Base-by-base conservation (phyloP, 257 asterid species). In the Capsicum baccatum region DNA sequence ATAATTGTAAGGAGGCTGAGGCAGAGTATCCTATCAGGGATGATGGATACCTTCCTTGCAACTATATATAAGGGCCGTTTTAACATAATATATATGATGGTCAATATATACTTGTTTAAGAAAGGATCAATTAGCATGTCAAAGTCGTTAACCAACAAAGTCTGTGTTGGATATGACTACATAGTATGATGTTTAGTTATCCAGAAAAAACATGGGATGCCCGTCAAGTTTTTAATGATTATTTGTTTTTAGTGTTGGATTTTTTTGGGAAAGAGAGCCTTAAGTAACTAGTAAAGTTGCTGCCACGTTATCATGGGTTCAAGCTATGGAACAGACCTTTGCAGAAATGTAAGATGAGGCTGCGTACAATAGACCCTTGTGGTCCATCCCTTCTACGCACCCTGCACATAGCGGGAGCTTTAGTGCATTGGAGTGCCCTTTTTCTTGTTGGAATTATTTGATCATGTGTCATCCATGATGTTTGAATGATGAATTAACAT, bases 1-100 rank as follows among this genome's bases (percentile, higher is more conserved):
- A 26, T 26, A 26, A 26, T 26, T 26, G 26, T 26, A 26, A 26
- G 26, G 26, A 26, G 33, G 33, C 33, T 26, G 33, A 26, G 33
- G 33, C 33, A 5, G 16, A 26, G 16, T 52, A 50, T 76, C 62
- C 63, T 50, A 50, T 76, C 21, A 52, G 63, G 60, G 63, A 76
- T 52, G 63, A 76, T 76, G 48, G 62, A 52, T 76, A 50, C 12
- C 81, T 21, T 76, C 44, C 63, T 76, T 76, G 81, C 81, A 76
- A 52, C 26, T 50, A 26, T 52, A 13, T 52, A 0, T 54, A 76
- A 76, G 12, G 63, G 81, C 47, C 81, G 52, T 19, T 4, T 33
- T 14, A 21, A 54, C 60, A 52, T 21, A 76, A 76, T 52, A 13
- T 26, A 52, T 14, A 74, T 14, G 21, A 50, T 52, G 48, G 9